Conservation (phyloP, 768 basidiomycete species). For the Tulasnella calospora region DNA sequence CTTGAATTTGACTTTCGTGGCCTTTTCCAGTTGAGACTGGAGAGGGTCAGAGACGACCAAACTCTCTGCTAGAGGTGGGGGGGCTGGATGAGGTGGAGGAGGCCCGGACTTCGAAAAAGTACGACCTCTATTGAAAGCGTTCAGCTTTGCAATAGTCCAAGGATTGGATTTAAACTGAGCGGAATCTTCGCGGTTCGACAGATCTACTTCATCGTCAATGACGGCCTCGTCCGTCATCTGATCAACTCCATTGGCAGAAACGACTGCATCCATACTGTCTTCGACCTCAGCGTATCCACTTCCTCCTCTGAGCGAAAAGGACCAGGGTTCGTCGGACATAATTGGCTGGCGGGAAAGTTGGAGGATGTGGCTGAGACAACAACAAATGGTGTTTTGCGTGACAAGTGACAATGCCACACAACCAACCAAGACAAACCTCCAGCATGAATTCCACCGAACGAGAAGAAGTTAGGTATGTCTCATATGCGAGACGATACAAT, state of each 20-base stretch:
- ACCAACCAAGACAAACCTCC: neutral
- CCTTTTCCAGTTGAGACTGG: neutral
- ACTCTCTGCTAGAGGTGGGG: neutral
- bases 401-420: neutral
- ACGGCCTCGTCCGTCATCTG: neutral
- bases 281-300: neutral
- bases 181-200: constrained; percentile 55
- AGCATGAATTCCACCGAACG: neutral
- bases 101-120: neutral
- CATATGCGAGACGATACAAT: neutral
- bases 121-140: constrained; percentile 47
- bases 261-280: neutral
- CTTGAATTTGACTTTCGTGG: neutral
- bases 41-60: neutral
- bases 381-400: neutral
- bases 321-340: constrained; percentile 3
- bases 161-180: constrained; percentile 70
- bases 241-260: neutral
- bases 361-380: neutral
- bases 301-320: constrained; percentile 17
- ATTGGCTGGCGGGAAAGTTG: neutral
- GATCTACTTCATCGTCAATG: constrained; percentile 50
- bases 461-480: neutral
- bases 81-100: neutral
- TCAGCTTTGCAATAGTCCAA: constrained; percentile 75